A percentile compares a stretch with the other conserved stretches of the same genome.
Conservation (phyloP, 129 eudicot species). For the Heracleum sosnowskyi region DNA sequence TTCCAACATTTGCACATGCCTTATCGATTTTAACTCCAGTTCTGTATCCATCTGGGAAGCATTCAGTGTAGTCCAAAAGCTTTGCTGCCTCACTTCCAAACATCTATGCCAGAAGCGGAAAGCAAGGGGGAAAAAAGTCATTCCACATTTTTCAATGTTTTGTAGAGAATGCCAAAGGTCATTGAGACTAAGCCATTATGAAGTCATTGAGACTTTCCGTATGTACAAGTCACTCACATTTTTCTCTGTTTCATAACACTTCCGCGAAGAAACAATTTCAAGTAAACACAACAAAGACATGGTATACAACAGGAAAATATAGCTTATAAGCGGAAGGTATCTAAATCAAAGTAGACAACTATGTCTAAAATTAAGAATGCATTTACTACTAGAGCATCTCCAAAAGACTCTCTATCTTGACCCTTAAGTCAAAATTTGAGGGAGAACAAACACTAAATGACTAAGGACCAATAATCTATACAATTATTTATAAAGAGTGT, state of each 20-base stretch:
- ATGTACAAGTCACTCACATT: background rate
- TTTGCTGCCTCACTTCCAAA: constrained; percentile 92
- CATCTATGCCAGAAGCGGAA: constrained; percentile 38
- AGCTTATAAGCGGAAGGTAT: background rate
- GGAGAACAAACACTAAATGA: no score
- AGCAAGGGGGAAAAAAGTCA: background rate
- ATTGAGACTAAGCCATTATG: background rate
- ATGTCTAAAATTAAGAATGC: background rate
- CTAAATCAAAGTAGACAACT: background rate
- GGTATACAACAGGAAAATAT: background rate
- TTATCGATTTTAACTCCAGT: constrained; percentile 46
- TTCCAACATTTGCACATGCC: constrained; percentile 50
- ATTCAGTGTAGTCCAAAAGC: constrained; percentile 73
- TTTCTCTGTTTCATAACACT: background rate
- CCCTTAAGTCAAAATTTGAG: no score
- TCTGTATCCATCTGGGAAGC: constrained; percentile 80
- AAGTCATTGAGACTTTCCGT: background rate
- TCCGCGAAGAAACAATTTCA: background rate
- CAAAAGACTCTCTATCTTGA: no score
- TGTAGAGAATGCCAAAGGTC: background rate
- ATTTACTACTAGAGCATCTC: background rate
- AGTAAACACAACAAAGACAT: background rate
- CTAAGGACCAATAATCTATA: no score
- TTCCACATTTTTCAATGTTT: background rate
- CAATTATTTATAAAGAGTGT: no score